Base-by-base conservation (phyloP, 2,329 filamentous ascomycete genomes). In the Trichoderma gracile region DNA sequence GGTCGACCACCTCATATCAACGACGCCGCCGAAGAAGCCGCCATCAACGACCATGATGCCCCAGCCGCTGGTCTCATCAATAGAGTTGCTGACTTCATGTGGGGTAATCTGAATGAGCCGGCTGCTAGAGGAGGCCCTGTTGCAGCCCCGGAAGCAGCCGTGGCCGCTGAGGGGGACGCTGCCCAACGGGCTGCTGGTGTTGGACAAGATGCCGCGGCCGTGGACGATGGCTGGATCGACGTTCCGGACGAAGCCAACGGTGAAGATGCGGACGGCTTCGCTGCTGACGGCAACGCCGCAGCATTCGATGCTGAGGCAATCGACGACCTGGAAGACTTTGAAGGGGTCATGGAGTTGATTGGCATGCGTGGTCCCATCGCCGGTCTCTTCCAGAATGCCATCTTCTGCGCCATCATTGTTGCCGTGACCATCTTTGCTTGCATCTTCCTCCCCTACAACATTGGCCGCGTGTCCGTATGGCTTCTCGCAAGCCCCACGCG, bases 311-410 rank as follows among this genome's bases (percentile, higher is more conserved):
- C 86, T 61, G 89, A 91, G 69, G 89, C 88, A 10, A 84, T 92
- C 47, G 91, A 93, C 49, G 90, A 97, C 69, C 91, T 91, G 10
- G 95, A 99, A 77, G 95, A 99, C 73, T 87, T 99, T 17, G 95
- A 99, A 74, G 95, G 95, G 0, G 91, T 99, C 59, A 88, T 99
- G 81, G 95, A 99, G 75, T 85, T 99, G 17, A 90, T 99, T 65
- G 95, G 95, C 43, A 96, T 99, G 90, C 92, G 96, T 72, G 95
- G 95, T 0, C 95, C 95, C 0, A 82, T 99, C 3, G 89, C 90
- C 15, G 93, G 92, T 3, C 84, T 99, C 6, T 87, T 98, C 69
- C 95, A 99, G 73, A 99, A 99, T 70, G 93, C 91, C 63, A 88
- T 97, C 17, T 99, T 99, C 76, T 97, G 94, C 74, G 89, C 91